Conservation (phyloP, 805 yeast genomes). For the Monosporozyma servazzii region DNA sequence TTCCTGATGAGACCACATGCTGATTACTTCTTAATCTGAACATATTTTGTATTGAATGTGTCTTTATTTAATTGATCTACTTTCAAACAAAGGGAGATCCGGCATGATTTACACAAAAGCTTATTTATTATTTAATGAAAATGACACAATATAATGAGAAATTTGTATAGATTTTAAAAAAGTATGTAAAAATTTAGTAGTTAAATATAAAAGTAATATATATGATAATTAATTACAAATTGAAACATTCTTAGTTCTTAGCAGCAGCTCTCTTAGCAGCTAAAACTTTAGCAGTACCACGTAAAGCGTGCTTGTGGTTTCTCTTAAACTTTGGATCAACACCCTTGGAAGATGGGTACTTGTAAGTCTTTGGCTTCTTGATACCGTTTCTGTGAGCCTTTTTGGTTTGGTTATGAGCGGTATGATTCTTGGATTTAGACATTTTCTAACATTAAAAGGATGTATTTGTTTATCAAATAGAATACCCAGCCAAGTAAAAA, state of each 20-base stretch:
- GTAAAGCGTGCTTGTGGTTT: constrained; percentile 98
- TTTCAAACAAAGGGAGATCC: too few relatives aligned
- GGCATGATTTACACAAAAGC: too few relatives aligned
- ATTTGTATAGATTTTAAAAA: background rate
- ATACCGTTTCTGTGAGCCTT: constrained; percentile 99
- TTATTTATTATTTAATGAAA: too few relatives aligned
- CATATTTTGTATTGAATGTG: background rate
- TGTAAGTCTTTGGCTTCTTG: constrained; percentile 97
- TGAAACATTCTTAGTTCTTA: background rate
- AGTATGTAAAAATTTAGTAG: background rate
- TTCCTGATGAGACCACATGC: background rate
- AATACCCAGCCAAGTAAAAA: too few relatives aligned
- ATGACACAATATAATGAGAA: background rate
- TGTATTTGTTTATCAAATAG: background rate
- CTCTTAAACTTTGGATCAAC: constrained; percentile 99
- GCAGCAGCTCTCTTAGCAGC: constrained; percentile 66
- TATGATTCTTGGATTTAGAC: constrained; percentile 99
- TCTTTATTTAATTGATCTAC: too few relatives aligned
- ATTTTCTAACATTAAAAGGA: constrained; percentile 36
- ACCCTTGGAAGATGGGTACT: constrained; percentile 97
- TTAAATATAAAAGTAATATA: background rate
- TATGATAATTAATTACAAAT: background rate
- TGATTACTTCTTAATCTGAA: background rate
- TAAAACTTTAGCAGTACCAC: constrained; percentile 92
- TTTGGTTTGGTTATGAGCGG: constrained; percentile 98